Conservation (phyloP, 495 filamentous ascomycete genomes). For the Durotheca rogersii region DNA sequence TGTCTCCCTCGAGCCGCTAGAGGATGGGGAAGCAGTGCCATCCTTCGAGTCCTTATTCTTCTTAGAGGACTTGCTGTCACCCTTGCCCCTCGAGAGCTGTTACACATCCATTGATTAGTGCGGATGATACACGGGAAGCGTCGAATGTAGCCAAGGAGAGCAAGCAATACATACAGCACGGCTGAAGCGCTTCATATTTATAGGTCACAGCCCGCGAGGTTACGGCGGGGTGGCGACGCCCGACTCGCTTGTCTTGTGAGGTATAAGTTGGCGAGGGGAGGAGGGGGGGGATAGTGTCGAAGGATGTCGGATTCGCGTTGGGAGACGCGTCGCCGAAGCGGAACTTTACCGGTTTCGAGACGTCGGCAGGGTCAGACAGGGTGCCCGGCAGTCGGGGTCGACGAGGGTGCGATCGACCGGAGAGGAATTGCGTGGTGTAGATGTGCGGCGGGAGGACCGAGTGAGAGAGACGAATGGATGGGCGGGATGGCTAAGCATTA, state of each 20-base stretch:
- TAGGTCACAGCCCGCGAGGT: conserved; percentile 44
- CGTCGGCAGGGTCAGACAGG: neutral
- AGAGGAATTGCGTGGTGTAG: conserved; percentile 7
- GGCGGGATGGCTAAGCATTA: conserved; percentile 18
- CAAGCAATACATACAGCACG: conserved; percentile 77
- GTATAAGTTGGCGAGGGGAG: neutral
- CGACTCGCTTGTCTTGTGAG: conserved; percentile 22
- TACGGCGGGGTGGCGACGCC: conserved; percentile 34
- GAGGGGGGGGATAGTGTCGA: neutral
- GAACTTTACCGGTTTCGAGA: neutral
- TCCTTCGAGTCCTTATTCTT: conserved; percentile 87
- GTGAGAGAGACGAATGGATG: conserved; percentile 8
- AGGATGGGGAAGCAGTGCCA: conserved; percentile 74
- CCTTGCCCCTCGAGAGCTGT: conserved; percentile 95
- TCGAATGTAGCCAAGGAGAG: neutral
- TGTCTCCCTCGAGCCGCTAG: conserved; percentile 53
- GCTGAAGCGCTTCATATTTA: conserved; percentile 95
- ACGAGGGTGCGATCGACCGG: conserved; percentile 4
- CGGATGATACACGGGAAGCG: too few relatives aligned
- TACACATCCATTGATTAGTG: conserved; percentile 32
- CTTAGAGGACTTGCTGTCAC: conserved; percentile 86
- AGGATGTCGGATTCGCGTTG: conserved; percentile 3
- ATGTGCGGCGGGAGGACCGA: too few relatives aligned
- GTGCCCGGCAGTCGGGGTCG: conserved; percentile 6
- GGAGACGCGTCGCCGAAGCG: conserved; percentile 15